Evolutionary conservation across 179 eudicot genomes (phyloP).

Genomic region (Spergularia azorica): DNA sequence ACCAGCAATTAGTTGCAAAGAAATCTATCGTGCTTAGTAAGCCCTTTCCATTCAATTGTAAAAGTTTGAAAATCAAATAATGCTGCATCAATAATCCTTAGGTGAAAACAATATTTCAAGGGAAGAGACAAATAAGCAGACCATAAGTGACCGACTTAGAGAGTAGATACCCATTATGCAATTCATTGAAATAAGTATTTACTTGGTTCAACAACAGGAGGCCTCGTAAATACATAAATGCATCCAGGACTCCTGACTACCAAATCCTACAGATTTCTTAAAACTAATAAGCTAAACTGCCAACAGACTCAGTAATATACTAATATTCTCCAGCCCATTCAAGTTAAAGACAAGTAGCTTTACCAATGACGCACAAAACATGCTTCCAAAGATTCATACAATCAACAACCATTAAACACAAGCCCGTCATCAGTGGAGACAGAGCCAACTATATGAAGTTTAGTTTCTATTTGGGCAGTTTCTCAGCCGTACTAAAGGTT

Average conservation of each 20-base stretch:
- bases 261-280: not conserved
- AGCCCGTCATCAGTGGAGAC: too few relatives aligned
- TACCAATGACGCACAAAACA: not conserved
- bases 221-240: not conserved
- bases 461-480: too few relatives aligned
- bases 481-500: too few relatives aligned
- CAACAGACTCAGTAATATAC: not conserved
- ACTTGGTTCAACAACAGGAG: not conserved
- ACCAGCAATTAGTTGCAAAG: not conserved
- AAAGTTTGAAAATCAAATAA: not conserved
- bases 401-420: too few relatives aligned
- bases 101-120: not conserved
- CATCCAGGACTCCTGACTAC: not conserved
- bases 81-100: not conserved
- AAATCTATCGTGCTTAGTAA: not conserved
- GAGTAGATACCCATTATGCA: not conserved
- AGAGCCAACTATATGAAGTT: too few relatives aligned
- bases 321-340: not conserved
- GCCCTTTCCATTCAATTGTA: not conserved
- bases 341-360: not conserved
- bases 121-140: not conserved
- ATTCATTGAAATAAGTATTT: not conserved
- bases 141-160: not conserved
- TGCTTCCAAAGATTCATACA: not conserved
- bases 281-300: not conserved